Evolutionary conservation across 2,329 filamentous ascomycete genomes (phyloP), one percentile per base, ranked within the genome.

Genomic region (Aureobasidium sp.): DNA sequence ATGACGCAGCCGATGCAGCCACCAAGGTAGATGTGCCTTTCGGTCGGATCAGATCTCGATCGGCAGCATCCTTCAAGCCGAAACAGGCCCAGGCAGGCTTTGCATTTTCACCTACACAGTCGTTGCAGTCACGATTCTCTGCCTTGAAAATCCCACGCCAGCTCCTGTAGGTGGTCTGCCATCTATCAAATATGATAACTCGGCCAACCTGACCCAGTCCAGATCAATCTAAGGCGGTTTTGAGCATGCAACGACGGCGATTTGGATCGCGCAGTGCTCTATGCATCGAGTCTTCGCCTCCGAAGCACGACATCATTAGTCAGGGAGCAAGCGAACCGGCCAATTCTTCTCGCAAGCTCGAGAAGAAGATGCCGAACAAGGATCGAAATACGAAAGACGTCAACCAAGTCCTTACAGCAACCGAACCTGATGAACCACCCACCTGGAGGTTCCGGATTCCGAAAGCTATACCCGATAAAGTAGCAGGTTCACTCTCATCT

Each of bases 21-120:
- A 78, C 78, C 4, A 82, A 79, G 64, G 68, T 83, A 34, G 80
- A 83, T 62, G 75, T 78, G 3, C 79, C 81, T 0, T 75, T 67
- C 32, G 45, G 61, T 30, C 53, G 61, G 1, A 27, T 62, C 34
- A 57, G 32, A 6, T 57, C 34, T 14, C 36, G 25, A n/a, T 50
- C 57, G 9, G 6, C 27, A 10, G 39, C 13, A 13, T 37, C 36
- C 14, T n/a, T 34, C 21, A 45, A 36, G 42, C 16, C 42, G 2
- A 58, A 41, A 37, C 54, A 58, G 32, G 54, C 42, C 5, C 8
- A 27, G 21, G 8, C 54, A n/a, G 54, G 41, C 10, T 41, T 58
- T 37, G 54, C 30, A 3, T 58, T 58, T 14, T 48, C 54, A 11
- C 54, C 54, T 8, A 47, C 54, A 8, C 27, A 36, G 3, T n/a